Percentiles rank a stretch among this genome's conserved stretches.
phyloP scores from a whole-genome alignment of 257 asterid genomes.

The Ilex aquifolium region DNA sequence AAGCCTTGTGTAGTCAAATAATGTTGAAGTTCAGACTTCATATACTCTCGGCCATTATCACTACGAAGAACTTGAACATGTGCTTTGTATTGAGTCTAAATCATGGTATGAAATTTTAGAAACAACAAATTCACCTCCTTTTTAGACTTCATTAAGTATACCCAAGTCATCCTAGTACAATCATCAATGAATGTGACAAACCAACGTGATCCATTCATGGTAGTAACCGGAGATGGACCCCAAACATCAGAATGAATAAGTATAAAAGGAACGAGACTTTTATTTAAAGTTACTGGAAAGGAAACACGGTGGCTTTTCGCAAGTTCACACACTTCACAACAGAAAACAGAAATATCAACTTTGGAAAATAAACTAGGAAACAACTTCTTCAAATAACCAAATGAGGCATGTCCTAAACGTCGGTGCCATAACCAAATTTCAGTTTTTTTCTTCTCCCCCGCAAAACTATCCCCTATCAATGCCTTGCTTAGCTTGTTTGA shows the following conservation, averaged over 20 bases:
- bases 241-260: not conserved
- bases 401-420: not conserved
- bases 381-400: not conserved
- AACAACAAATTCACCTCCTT: not conserved
- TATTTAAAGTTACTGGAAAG: not conserved
- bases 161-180: not conserved
- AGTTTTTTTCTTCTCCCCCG: not conserved
- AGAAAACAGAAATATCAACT: not conserved
- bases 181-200: not conserved
- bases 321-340: not conserved
- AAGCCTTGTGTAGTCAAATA: not conserved
- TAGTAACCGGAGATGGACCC: not conserved
- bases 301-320: not conserved
- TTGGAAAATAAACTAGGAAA: not conserved
- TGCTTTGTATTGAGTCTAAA: not conserved
- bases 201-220: not conserved
- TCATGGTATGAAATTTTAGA: not conserved
- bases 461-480: not conserved
- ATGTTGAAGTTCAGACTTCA: not conserved
- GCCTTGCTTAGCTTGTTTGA: not conserved
- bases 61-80: too few species aligned
- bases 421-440: not conserved
- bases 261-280: not conserved
- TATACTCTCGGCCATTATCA: not conserved
- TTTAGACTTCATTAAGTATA: not conserved